Evolutionary conservation across 2,329 filamentous ascomycete genomes (phyloP).

Genomic region (Pseudogymnoascus sp.): DNA sequence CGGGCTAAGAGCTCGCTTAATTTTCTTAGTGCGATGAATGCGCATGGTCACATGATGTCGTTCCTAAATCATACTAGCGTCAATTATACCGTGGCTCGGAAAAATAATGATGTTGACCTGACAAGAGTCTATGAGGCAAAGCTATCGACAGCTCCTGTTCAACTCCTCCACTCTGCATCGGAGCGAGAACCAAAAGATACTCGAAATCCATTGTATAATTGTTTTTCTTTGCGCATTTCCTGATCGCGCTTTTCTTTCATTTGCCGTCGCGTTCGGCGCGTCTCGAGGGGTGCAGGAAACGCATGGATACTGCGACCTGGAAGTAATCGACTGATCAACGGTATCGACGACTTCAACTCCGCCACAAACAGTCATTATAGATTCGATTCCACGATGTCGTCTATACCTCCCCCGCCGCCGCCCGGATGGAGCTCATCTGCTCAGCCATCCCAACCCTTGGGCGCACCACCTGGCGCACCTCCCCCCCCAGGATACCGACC

Average conservation of each 20-base stretch:
- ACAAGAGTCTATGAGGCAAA: slow-evolving; percentile 6
- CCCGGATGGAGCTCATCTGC: slow-evolving; percentile 52
- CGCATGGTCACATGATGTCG: neutral
- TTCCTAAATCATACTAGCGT: slow-evolving; percentile 1
- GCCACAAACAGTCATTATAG: neutral
- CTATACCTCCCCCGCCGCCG: slow-evolving; percentile 57
- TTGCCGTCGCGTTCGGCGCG: slow-evolving; percentile 14
- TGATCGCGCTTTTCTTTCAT: slow-evolving; percentile 10
- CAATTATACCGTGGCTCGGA: slow-evolving; percentile 6
- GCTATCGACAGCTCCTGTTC: slow-evolving; percentile 3
- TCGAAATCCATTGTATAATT: slow-evolving; percentile 7
- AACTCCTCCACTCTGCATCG: slow-evolving; percentile 2
- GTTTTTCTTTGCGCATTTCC: slow-evolving; percentile 8
- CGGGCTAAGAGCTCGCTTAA: slow-evolving; percentile 23
- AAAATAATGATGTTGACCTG: slow-evolving; percentile 11
- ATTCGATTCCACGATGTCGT: slow-evolving; percentile 40
- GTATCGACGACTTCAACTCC: slow-evolving; percentile 10
- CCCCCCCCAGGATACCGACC: slow-evolving; percentile 82
- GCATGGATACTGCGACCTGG: slow-evolving; percentile 3
- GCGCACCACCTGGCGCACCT: slow-evolving; percentile 43
- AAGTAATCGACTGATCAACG: slow-evolving; percentile 3
- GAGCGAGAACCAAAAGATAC: slow-evolving; percentile 9
- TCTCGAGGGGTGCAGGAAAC: slow-evolving; percentile 6
- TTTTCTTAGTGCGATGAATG: slow-evolving; percentile 2
- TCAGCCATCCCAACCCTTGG: slow-evolving; percentile 42